A percentile compares a stretch with the other conserved stretches of the same genome.
Conservation (phyloP, 2,329 filamentous ascomycete genomes). For the Scedosporium dehoogii region DNA sequence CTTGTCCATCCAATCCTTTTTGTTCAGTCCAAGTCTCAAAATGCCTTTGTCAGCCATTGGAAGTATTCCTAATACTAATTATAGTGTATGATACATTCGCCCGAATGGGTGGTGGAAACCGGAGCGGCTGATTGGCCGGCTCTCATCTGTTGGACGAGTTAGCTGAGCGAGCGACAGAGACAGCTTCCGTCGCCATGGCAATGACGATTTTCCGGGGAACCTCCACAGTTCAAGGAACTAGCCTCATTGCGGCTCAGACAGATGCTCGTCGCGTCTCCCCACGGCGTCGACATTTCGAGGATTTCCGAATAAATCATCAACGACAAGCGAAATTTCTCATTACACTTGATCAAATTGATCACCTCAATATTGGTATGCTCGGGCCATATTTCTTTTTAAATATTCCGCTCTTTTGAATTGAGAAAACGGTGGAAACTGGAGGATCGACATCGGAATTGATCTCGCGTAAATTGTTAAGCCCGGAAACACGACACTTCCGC, state of each 20-base stretch:
- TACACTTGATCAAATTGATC: background rate
- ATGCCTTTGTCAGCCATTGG: too few relatives aligned
- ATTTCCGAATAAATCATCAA: background rate
- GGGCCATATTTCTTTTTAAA: background rate
- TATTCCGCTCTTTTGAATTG: background rate
- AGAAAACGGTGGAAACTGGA: background rate
- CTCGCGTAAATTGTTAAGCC: background rate
- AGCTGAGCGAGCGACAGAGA: too few relatives aligned
- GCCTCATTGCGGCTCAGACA: background rate
- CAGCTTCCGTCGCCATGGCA: conserved; percentile 1
- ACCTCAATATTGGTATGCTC: background rate
- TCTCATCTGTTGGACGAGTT: background rate
- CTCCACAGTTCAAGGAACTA: background rate
- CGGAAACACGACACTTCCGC: background rate
- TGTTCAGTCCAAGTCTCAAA: too few relatives aligned
- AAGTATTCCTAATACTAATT: too few relatives aligned
- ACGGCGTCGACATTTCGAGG: background rate
- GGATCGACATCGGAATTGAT: background rate
- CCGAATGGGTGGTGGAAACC: background rate
- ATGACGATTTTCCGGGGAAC: conserved; percentile 4
- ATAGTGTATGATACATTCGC: too few relatives aligned
- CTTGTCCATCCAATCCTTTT: too few relatives aligned
- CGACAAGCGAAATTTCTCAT: background rate
- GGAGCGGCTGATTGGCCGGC: background rate
- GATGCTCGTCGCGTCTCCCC: conserved; percentile 2